Conservation (phyloP, 441 rosid species). For the Flueggea neowawraea region DNA sequence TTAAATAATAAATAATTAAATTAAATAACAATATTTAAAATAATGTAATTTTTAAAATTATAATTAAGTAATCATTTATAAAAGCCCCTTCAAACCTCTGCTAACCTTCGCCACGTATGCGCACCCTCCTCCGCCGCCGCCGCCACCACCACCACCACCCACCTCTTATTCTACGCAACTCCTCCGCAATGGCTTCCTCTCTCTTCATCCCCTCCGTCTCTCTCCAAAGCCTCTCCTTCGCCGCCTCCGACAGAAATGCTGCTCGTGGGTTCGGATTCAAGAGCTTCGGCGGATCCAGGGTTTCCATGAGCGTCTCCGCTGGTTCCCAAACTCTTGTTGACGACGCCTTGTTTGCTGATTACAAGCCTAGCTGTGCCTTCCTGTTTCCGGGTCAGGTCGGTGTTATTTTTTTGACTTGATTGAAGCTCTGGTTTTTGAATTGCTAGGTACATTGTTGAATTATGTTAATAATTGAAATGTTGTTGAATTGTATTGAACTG, state of each 20-base stretch:
- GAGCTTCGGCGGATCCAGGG: slow-evolving; percentile 46
- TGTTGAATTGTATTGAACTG: neutral
- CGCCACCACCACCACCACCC: slow-evolving; percentile 6
- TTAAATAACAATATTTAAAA: no score
- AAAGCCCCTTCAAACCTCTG: neutral
- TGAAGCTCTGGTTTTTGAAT: neutral
- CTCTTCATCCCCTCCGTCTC: slow-evolving; percentile 46
- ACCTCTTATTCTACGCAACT: slow-evolving; percentile 22
- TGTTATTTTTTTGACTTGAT: neutral
- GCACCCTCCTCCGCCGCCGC: slow-evolving; percentile 16
- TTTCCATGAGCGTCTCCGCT: slow-evolving; percentile 58
- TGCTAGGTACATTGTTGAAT: no score
- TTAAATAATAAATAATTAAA: no score
- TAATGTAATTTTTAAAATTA: no score
- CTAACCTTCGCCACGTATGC: slow-evolving; percentile 4
- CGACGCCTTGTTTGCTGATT: slow-evolving; percentile 71
- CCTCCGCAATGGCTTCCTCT: slow-evolving; percentile 38
- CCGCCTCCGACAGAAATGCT: slow-evolving; percentile 21
- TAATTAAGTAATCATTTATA: no score
- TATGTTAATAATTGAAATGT: neutral
- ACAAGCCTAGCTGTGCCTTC: slow-evolving; percentile 77
- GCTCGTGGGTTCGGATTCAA: slow-evolving; percentile 27
- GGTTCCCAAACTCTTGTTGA: slow-evolving; percentile 51
- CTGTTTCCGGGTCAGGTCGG: slow-evolving; percentile 96
- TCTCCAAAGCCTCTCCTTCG: slow-evolving; percentile 26